Evolutionary conservation across 495 filamentous ascomycete species (phyloP), one percentile per base, ranked within the genome.

Genomic region (Emericellopsis terricola): DNA sequence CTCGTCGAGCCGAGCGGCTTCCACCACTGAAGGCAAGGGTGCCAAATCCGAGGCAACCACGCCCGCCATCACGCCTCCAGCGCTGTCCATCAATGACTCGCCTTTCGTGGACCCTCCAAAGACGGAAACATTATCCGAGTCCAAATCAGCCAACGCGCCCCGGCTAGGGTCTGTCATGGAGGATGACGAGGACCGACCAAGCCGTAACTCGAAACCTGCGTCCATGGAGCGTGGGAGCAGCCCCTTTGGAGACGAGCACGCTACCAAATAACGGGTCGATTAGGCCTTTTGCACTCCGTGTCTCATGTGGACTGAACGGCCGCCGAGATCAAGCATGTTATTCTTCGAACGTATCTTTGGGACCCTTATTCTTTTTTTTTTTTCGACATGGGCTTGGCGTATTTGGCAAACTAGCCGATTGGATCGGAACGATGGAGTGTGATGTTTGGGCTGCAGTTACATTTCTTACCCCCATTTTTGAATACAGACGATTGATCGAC

Each of bases 71-170:
- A n/a, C 58, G 7, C 70, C 60, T 1, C 68, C 19, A 62, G 63
- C 59, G 8, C 57, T 60, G 16, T 46, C 48, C 4, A 36, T 55
- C 9, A 60, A 65, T 15, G 60, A 71, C 36, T 64, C 70, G 4
- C 73, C 74, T 0, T 79, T 78, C 45, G 55, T 61, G 11, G 71
- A 79, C 36, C 64, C 69, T 20, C 56, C 58, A 10, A 11, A 26
- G 23, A 26, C 23, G 23, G 6, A n/a, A n/a, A n/a, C n/a, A n/a
- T n/a, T 11, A 6, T 28, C 45, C 41, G 3, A 33, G 29, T 13
- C 28, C 45, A n/a, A 37, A 38, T 7, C 38, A 53, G 11, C 47
- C 19, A 63, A 56, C 41, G 60, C 50, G 19, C 50, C 52, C 23
- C 61, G 52, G 26, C 46, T 72, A n/a, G 64, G 65, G 37, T 64